A percentile compares a stretch with the other conserved stretches of the same genome.
Conservation (phyloP, 78 protist species). For the Cyanophora paradoxa region DNA sequence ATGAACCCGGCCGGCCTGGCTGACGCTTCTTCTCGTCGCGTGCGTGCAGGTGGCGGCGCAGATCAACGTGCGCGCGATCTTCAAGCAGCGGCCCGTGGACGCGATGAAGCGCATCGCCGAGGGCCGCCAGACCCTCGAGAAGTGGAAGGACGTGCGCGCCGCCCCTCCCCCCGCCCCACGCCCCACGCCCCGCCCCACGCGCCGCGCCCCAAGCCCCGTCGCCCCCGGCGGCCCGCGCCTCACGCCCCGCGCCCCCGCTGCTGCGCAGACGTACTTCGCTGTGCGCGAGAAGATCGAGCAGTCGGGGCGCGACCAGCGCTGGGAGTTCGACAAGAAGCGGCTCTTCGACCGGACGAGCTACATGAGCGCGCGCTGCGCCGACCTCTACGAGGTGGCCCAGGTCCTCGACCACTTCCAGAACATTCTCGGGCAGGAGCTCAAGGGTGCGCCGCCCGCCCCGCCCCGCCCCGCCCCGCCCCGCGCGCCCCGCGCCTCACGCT, state of each 20-base stretch:
- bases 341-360: constrained; percentile 45
- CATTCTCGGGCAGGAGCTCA: constrained; percentile 61
- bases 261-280: constrained; percentile 30
- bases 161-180: too few relatives aligned
- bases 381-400: constrained; percentile 40
- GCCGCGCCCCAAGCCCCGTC: background rate
- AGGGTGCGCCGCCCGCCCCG: background rate
- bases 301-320: constrained; percentile 57
- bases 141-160: constrained; percentile 35
- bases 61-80: constrained; percentile 7
- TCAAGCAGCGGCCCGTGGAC: background rate
- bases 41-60: too few relatives aligned
- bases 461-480: background rate
- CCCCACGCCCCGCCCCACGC: background rate
- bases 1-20: too few relatives aligned
- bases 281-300: constrained; percentile 60
- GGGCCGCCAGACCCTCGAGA: constrained; percentile 13
- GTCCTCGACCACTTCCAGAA: constrained; percentile 38
- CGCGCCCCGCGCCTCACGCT: background rate
- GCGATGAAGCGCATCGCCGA: constrained; percentile 17
- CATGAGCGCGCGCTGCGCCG: constrained; percentile 41
- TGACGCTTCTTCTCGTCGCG: too few relatives aligned
- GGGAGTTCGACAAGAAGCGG: constrained; percentile 74
- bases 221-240: background rate
- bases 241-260: too few relatives aligned